Evolutionary conservation across 2,329 filamentous ascomycete species (phyloP).

Genomic region (Chaetomiaceae sp.): DNA sequence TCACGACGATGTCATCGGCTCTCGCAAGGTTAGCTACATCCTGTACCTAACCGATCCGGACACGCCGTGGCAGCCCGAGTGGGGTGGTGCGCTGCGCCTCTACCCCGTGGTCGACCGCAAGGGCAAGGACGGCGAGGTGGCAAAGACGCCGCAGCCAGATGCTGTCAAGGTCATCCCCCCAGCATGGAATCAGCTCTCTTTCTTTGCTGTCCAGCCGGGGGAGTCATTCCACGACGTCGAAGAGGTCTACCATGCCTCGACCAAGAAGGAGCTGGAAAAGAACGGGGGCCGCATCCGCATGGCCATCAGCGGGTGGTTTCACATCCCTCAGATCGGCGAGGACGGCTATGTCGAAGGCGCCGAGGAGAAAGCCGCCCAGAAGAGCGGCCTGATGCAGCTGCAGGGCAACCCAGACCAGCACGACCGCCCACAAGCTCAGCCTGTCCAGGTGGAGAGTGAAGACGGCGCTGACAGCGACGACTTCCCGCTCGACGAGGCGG

Average conservation of each 20-base stretch:
- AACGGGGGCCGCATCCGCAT: conserved; percentile 79
- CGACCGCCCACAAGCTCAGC: conserved; percentile 65
- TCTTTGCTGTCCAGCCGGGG: conserved; percentile 97
- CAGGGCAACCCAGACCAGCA: conserved; percentile 88
- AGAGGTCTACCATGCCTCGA: conserved; percentile 77
- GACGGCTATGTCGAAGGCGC: conserved; percentile 84
- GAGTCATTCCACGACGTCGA: conserved; percentile 99
- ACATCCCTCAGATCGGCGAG: conserved; percentile 92
- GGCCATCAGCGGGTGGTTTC: conserved; percentile 98
- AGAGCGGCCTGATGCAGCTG: conserved; percentile 86
- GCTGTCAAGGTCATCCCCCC: conserved; percentile 79
- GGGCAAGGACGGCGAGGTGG: conserved; percentile 64
- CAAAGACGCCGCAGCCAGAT: conserved; percentile 75
- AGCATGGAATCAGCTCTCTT: conserved; percentile 94
- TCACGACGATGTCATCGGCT: conserved; percentile 99
- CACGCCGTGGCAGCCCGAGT: conserved; percentile 79
- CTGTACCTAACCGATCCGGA: conserved; percentile 93
- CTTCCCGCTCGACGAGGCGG: conserved; percentile 59
- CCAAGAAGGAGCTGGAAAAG: conserved; percentile 53
- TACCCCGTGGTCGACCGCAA: conserved; percentile 65
- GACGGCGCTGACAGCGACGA: conserved; percentile 47
- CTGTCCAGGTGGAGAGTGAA: conserved; percentile 40
- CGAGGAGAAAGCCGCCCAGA: conserved; percentile 81
- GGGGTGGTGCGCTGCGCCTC: conserved; percentile 85
- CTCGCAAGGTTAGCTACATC: conserved; percentile 90